Conservation (phyloP, 148 eudicot species). For the Vaccinium vitisidaea region DNA sequence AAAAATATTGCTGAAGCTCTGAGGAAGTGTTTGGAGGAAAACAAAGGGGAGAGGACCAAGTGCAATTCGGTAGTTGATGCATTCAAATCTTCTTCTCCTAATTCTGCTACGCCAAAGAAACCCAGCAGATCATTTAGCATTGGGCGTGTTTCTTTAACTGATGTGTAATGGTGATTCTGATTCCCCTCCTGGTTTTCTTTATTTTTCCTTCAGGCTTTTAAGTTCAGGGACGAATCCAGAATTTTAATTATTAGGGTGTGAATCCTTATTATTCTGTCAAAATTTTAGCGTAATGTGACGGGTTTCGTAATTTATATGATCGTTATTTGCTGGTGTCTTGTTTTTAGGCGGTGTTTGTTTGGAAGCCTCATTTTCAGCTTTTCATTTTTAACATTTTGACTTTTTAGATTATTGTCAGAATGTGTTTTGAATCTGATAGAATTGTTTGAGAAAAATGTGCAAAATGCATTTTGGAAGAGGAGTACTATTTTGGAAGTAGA, state of each 20-base stretch:
- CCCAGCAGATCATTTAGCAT: slow-evolving; percentile 22
- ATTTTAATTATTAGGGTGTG: neutral
- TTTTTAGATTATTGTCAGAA: too few relatives aligned
- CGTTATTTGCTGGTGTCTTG: neutral
- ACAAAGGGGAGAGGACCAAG: slow-evolving; percentile 44
- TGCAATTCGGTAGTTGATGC: slow-evolving; percentile 42
- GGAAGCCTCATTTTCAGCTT: too few relatives aligned
- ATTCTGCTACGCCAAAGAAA: slow-evolving; percentile 11
- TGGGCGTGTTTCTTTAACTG: slow-evolving; percentile 48
- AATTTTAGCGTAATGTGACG: neutral
- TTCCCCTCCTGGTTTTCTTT: neutral
- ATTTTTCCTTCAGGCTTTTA: neutral
- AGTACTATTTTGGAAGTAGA: too few relatives aligned
- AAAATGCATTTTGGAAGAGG: too few relatives aligned
- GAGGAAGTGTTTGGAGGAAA: slow-evolving; percentile 46
- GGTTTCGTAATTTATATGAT: neutral
- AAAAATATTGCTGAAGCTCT: slow-evolving; percentile 19
- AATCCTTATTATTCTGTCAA: neutral
- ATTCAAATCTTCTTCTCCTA: slow-evolving; percentile 31
- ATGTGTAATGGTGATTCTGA: slow-evolving; percentile 29
- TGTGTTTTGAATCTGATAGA: too few relatives aligned
- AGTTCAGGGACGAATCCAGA: neutral
- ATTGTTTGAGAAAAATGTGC: too few relatives aligned
- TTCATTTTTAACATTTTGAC: too few relatives aligned
- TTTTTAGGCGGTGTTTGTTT: neutral